Conservation (phyloP, 192 early-diverging fungal genomes). For the Pilaira anomala region DNA sequence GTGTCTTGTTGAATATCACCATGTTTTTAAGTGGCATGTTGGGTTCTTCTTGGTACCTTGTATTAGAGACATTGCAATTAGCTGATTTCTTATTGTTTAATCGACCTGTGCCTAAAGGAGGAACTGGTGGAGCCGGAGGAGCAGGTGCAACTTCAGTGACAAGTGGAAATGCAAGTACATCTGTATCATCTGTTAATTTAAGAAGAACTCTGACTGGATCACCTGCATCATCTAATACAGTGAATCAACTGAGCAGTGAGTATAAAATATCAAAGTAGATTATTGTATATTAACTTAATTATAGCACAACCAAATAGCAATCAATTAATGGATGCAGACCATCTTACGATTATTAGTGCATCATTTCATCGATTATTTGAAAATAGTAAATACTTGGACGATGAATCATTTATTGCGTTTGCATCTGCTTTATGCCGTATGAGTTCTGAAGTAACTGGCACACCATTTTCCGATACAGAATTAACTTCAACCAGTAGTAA, state of each 20-base stretch:
- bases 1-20: slow-evolving; percentile 67
- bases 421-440: slow-evolving; percentile 64
- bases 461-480: slow-evolving; percentile 40
- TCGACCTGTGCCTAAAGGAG: slow-evolving; percentile 35
- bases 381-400: slow-evolving; percentile 54
- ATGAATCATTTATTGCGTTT: slow-evolving; percentile 61
- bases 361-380: slow-evolving; percentile 73
- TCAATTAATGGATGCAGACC: slow-evolving; percentile 35
- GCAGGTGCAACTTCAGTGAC: background rate
- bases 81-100: slow-evolving; percentile 73
- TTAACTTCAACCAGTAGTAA: background rate
- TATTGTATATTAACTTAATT: background rate
- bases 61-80: slow-evolving; percentile 85
- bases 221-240: background rate
- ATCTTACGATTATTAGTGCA: slow-evolving; percentile 44
- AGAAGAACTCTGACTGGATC: slow-evolving; percentile 18
- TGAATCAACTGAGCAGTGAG: background rate
- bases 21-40: slow-evolving; percentile 70
- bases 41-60: slow-evolving; percentile 80
- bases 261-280: background rate
- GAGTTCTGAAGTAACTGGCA: slow-evolving; percentile 48
- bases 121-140: too few species aligned
- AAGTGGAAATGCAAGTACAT: background rate
- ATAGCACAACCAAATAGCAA: slow-evolving; percentile 6
- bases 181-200: background rate